Conservation (phyloP, 345 rosid species). For the Syzygium aromaticum region DNA sequence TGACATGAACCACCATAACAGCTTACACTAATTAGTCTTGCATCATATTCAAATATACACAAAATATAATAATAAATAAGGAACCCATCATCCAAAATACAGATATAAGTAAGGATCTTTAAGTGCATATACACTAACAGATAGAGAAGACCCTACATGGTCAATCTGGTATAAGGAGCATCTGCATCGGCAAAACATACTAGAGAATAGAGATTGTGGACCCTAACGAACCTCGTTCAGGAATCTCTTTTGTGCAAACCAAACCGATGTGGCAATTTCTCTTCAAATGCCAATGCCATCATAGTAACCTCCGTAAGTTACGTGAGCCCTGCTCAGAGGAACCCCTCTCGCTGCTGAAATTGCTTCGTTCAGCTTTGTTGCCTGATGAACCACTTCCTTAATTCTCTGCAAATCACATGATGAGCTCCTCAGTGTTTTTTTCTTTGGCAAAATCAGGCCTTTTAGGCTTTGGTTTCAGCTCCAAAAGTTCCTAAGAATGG, state of each 20-base stretch:
- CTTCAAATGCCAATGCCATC: constrained; percentile 31
- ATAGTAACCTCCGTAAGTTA: constrained; percentile 72
- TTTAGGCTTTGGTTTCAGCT: not conserved
- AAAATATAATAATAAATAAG: not conserved
- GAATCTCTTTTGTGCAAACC: not conserved
- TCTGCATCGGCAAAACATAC: not conserved
- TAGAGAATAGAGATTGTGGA: not conserved
- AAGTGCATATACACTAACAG: not conserved
- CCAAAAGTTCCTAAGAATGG: not conserved
- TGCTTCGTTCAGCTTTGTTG: constrained; percentile 59
- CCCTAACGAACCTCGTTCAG: not conserved
- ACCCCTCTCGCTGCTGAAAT: constrained; percentile 58
- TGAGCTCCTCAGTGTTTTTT: not conserved
- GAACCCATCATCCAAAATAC: not conserved
- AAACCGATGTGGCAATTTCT: not conserved
- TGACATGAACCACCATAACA: not conserved
- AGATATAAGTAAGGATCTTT: not conserved
- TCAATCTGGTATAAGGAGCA: not conserved
- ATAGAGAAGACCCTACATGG: not conserved
- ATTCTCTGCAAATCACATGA: constrained; percentile 34
- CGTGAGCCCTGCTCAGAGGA: constrained; percentile 64
- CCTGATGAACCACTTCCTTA: constrained; percentile 54
- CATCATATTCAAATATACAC: not conserved
- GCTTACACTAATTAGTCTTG: not conserved
- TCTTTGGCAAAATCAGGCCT: not conserved